Percentiles rank a stretch among this genome's conserved stretches.
Conservation (phyloP, 2,329 filamentous ascomycete genomes). For the Metarhizium anisopliae region DNA sequence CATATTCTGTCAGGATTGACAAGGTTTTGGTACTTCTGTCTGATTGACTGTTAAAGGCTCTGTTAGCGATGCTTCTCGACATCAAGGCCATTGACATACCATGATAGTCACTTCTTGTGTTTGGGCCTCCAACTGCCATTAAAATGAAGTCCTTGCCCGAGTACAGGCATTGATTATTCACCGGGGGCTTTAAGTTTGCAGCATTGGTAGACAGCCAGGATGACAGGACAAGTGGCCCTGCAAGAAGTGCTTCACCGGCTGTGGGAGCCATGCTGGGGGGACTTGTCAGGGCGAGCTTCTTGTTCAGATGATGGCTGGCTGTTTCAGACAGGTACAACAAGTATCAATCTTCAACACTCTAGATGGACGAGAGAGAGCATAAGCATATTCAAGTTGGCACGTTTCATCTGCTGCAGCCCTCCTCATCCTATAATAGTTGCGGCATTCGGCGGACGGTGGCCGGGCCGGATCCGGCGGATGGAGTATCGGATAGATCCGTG, state of each 20-base stretch:
- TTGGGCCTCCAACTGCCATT: background rate
- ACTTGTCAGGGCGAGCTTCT: background rate
- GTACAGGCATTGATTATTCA: background rate
- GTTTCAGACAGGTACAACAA: too few species aligned
- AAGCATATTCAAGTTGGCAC: background rate
- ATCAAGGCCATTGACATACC: background rate
- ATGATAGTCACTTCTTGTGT: background rate
- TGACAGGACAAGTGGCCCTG: background rate
- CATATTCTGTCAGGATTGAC: background rate
- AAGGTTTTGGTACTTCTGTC: background rate
- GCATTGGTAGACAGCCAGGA: background rate
- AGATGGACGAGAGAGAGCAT: too few species aligned
- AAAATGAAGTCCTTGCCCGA: background rate
- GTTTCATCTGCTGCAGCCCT: background rate
- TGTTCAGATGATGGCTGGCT: too few species aligned
- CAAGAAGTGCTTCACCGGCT: background rate
- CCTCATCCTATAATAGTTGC: background rate
- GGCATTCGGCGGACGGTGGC: background rate
- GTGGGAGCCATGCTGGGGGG: background rate
- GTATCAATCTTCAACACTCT: too few species aligned
- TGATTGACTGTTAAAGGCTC: background rate
- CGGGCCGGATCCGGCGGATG: background rate
- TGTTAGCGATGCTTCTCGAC: background rate
- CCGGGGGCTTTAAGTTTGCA: background rate
- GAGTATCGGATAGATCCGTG: background rate